Base-by-base conservation (phyloP, 2,329 filamentous ascomycete species). In the Xylaria sp. region DNA sequence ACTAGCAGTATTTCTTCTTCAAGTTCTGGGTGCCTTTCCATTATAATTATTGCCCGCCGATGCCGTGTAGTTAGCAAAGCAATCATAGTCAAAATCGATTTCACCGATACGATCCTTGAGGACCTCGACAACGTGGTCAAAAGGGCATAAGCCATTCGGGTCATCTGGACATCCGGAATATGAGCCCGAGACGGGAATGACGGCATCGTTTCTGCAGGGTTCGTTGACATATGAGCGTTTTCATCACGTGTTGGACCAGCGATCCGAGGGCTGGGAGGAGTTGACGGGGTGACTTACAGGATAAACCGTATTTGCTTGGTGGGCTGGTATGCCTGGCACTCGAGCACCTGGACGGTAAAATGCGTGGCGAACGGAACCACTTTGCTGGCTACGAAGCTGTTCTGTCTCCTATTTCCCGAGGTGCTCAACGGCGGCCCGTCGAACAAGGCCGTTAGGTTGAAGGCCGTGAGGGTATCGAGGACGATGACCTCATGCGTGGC, bases 401-500 rank as follows among this genome's bases (percentile, higher is more conserved):
- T 70, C 24, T 62, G 44, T 34, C 52, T 50, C 13, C 41, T 34
- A 29, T 70, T 67, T 1, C 48, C 48, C 0, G 52, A 53, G 2
- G 56, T 18, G 40, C 57, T 60, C 6, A 70, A 63, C 5, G 69
- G 61, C 16, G 63, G 65, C 11, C 69, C 69, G 1, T 60, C 54
- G 52, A 69, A 70, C 13, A 71, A 39, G 4, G 66, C 63, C 6
- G 66, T 66, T 24, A 71, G 56, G 57, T 71, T 71, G 54, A 71
- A 71, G 7, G 69, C 69, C 5, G 59, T 66, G 9, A 71, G 62
- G 7, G 63, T 57, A 42, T 71, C 66, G 5, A 71, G 55, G 8
- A 71, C 63, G 18, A 70, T 68, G 7, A 76, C 74, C 58, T 77
- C 74, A 56, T 76, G 74, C 5, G 74, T 76, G 13, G 74, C 74